A percentile compares a stretch with the other conserved stretches of the same genome.
Evolutionary conservation across 345 rosid species (phyloP).

Genomic region (Gossypium arboreum): DNA sequence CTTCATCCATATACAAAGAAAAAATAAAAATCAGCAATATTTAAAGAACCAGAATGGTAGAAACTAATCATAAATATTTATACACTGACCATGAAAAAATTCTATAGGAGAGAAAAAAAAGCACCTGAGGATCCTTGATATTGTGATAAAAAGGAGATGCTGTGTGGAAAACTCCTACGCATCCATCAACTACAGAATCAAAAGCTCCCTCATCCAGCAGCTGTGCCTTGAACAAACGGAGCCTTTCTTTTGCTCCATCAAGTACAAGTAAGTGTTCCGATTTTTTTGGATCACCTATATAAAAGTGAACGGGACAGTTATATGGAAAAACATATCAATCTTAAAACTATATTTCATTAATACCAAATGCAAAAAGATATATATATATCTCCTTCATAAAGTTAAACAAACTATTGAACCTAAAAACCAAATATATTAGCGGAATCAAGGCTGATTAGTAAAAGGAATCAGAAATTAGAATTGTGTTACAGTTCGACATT

Average conservation of each 20-base stretch:
- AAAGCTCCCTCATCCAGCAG: slow-evolving; percentile 35
- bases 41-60: neutral
- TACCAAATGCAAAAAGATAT: neutral
- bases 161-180: slow-evolving; percentile 34
- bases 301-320: neutral
- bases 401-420: neutral
- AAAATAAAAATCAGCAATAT: neutral
- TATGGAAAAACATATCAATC: neutral
- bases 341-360: neutral
- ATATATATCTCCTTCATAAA: neutral
- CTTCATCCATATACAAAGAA: neutral
- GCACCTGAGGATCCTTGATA: slow-evolving; percentile 9
- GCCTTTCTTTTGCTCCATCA: slow-evolving; percentile 40
- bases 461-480: neutral
- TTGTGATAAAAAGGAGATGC: slow-evolving; percentile 26
- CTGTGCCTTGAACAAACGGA: slow-evolving; percentile 30
- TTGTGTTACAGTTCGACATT: neutral
- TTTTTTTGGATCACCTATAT: slow-evolving; percentile 28
- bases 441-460: neutral
- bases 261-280: slow-evolving; percentile 30
- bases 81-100: neutral
- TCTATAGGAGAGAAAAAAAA: neutral
- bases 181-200: slow-evolving; percentile 29
- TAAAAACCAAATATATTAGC: neutral
- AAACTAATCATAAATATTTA: neutral